Base-by-base conservation (phyloP, 2,329 filamentous ascomycete genomes). In the Boeremia exigua region DNA sequence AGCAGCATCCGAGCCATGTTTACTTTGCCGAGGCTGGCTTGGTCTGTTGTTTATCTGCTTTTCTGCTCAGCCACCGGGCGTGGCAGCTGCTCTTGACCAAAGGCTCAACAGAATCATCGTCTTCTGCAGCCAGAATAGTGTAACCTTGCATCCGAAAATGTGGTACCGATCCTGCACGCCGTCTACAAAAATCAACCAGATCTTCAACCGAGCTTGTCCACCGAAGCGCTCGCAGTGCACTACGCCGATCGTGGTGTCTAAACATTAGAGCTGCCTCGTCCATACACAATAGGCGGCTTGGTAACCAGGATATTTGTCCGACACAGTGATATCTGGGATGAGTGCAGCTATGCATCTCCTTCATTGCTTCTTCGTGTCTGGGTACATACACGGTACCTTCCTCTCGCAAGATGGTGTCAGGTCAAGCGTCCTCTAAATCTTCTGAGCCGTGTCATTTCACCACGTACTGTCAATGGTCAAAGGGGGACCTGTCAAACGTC, bases 171-270 rank as follows among this genome's bases (percentile, higher is more conserved):
- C 30, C 44, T 23, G 50, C 43, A 19, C 32, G 15, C 30, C 44
- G 10, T 23, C 39, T 32, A 32, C 33, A 37, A 12, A 44, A 38
- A 48, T 48, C 15, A 30, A 43, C 25, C 45, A 38, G 33, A 39
- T 54, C 45, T 23, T 19, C 23, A n/a, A 45, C 52, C 52, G 45
- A 43, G 40, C 39, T 44, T 44, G n/a, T 54, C 45, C 52, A 45
- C 28, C 28, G 12, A 28, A 25, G 19, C 36, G 15, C 25, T 29
- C 15, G 14, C 33, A 27, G 38, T 32, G 38, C 32, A n/a, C 45
- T 48, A 39, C 39, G 19, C 52, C 39, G 6, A 33, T 34, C 39
- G 3, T 33, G 39, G 52, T 29, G 2, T 29, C 19, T 32, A 19
- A n/a, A 33, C 19, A 33, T 33, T 9, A 19, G 19, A 6, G 33